phyloP scores from a whole-genome alignment of 768 basidiomycete species.

The button mushroom (Agaricus bisporus) region DNA sequence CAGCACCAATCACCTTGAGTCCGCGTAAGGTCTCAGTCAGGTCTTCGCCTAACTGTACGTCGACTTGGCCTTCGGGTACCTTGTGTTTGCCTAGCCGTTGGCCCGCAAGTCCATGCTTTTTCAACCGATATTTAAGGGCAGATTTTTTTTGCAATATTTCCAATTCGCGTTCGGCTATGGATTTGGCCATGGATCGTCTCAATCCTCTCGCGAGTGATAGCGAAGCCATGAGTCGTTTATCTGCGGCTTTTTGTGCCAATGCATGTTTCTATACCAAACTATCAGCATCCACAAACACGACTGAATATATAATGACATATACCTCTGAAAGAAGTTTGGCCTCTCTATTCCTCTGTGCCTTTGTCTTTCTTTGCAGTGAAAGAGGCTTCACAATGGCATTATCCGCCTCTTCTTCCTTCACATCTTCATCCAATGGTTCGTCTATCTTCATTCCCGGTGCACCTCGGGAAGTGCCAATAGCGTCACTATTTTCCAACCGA shows the following conservation, averaged over 20 bases:
- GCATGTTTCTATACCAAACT: slow-evolving; percentile 48
- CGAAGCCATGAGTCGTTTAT: slow-evolving; percentile 55
- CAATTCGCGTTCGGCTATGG: slow-evolving; percentile 34
- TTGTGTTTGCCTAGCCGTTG: slow-evolving; percentile 75
- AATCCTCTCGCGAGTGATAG: slow-evolving; percentile 52
- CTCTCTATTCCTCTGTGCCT: slow-evolving; percentile 59
- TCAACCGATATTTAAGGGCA: slow-evolving; percentile 42
- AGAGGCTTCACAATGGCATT: slow-evolving; percentile 13
- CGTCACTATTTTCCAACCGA: slow-evolving; percentile 21
- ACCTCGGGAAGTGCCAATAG: slow-evolving; percentile 27
- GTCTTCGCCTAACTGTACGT: slow-evolving; percentile 89
- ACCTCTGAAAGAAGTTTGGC: slow-evolving; percentile 62
- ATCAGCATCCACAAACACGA: neutral
- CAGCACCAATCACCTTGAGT: slow-evolving; percentile 57
- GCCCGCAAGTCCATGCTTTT: slow-evolving; percentile 60
- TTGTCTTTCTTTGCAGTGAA: slow-evolving; percentile 40
- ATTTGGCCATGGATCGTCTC: slow-evolving; percentile 32
- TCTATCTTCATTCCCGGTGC: slow-evolving; percentile 67
- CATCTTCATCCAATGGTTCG: slow-evolving; percentile 28
- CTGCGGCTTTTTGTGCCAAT: slow-evolving; percentile 49
- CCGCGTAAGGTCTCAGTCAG: slow-evolving; percentile 77
- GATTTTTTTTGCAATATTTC: slow-evolving; percentile 35
- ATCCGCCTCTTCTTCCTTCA: slow-evolving; percentile 24
- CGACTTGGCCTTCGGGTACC: slow-evolving; percentile 61
- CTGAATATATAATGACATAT: slow-evolving; percentile 10